Evolutionary conservation across 352 stramenopile genomes (phyloP), one percentile per base, ranked within the genome.

Genomic region (Phytophthora rubi): DNA sequence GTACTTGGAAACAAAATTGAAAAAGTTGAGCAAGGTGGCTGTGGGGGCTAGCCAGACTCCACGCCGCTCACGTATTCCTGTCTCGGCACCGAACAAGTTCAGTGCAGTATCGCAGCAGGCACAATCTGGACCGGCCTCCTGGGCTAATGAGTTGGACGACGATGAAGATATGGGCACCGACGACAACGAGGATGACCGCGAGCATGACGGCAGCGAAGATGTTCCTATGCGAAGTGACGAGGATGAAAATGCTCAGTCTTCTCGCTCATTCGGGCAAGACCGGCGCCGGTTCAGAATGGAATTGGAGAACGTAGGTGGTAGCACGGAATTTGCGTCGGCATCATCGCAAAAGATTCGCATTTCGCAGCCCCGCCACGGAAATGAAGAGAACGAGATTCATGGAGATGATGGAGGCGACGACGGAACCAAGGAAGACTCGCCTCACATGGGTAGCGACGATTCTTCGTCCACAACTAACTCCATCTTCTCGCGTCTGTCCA

Each of bases 401-500:
- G 63, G 62, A 54, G 72, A 82, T 6, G 79, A 88, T 54, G 73
- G 81, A 37, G 56, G 48, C 6, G 70, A 71, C 30, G 68, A 76
- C 47, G 68, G 18, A 8, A 73, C 63, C n/a, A 77, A 66, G 23
- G 78, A 80, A 13, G 81, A 89, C 18, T 85, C 82, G 10, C 80
- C 81, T 2, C 86, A 81, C 4, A 64, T 89, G 26, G 77, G 79
- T 2, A 93, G 85, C 51, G 87, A 92, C 35, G 88, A 93, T 52
- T 90, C 83, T 21, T 82, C 77, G 0, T 81, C 84, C 0, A 78
- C 75, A 9, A 75, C 74, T 6, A 74, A 78, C 12, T 93, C 84
- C 0, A 96, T 96, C 35, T 96, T 96, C 53, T 91, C 86, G 13
- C 81, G 89, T n/a, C 77, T 96, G 5, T 90, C 89, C 0, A 95